phyloP scores from a whole-genome alignment of 306 rosid species.

The Rosa multiflora region DNA sequence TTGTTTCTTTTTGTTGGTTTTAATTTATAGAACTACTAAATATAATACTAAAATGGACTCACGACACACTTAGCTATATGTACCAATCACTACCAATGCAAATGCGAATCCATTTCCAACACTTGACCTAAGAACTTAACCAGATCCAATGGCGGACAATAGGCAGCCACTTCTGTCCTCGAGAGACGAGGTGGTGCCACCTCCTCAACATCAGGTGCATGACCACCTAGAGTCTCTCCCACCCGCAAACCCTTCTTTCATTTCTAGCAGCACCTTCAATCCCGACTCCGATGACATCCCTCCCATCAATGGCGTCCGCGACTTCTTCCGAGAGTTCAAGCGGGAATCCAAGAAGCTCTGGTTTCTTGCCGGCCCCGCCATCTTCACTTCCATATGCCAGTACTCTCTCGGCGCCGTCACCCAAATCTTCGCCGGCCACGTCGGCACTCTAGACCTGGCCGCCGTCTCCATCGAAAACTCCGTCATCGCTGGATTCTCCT shows the following conservation, averaged over 20 bases:
- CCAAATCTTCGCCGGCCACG: conserved; percentile 82
- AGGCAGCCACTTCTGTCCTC: conserved; percentile 33
- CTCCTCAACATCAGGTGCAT: background rate
- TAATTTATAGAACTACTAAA: background rate
- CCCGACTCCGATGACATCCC: conserved; percentile 58
- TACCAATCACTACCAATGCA: background rate
- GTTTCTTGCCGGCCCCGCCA: conserved; percentile 92
- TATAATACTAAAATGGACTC: background rate
- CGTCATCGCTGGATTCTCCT: conserved; percentile 91
- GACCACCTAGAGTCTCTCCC: conserved; percentile 28
- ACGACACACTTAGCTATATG: background rate
- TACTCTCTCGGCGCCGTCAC: conserved; percentile 93
- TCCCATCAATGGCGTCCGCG: conserved; percentile 37
- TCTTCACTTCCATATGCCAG: conserved; percentile 75
- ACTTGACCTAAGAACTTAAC: background rate
- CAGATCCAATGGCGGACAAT: conserved; percentile 24
- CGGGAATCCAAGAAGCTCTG: conserved; percentile 69
- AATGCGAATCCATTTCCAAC: background rate
- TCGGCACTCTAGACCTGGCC: conserved; percentile 75
- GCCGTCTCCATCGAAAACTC: conserved; percentile 87
- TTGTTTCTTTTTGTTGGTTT: background rate
- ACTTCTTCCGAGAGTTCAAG: conserved; percentile 49
- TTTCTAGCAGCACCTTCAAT: conserved; percentile 35
- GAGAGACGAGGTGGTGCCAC: background rate
- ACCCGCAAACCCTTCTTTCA: conserved; percentile 7